Evolutionary conservation across 371 early-diverging fungal species (phyloP), one percentile per base, ranked within the genome.

Genomic region (Zancudomyces culisetae): DNA sequence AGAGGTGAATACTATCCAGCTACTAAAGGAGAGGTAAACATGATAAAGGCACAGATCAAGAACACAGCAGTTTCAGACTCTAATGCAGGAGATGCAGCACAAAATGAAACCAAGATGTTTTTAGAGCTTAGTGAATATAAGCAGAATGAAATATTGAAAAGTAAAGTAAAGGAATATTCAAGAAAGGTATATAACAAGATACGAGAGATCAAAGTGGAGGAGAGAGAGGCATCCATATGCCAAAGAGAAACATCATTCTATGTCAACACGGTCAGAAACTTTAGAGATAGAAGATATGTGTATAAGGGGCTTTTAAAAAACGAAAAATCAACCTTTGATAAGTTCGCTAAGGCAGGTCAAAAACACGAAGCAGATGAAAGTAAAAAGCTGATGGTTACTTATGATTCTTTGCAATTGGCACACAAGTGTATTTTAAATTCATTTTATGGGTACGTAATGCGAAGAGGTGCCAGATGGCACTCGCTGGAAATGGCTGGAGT

Each of bases 401-500:
- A 89, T 58, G 98, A 98, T 61, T 97, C 98, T 3, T 74, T 99
- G 51, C 99, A 99, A 60, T 67, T 98, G 43, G 99, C 99, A 10
- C 99, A 99, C 78, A 99, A 99, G 75, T 89, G 88, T 75, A 92
- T 91, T 71, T 72, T 87, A 27, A 99, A 99, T 69, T 98, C 98
- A 0, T 99, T 99, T 71, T 99, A 99, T 64, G 99, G 98, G 24
- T 99, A 99, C 73, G 98, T 98, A 27, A 99, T 98, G 98, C 78
- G 97, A 57, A 98, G 93, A 68, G 98, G 97, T 35, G 88, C 97
- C 0, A 84, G 99, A 50, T 99, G 99, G 99, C 94, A 91, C 66
- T 96, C 97, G 0, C 81, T 98, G 77, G 98, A 98, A 68, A 99
- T 99, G 99, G 99, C 97, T 0, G 99, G 98, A 40, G 88, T 98